These are phyloP conservation scores for Lachnellula suecica DNA, from an alignment of 2,329 filamentous ascomycete species.

Conservation along the genomic window DNA sequence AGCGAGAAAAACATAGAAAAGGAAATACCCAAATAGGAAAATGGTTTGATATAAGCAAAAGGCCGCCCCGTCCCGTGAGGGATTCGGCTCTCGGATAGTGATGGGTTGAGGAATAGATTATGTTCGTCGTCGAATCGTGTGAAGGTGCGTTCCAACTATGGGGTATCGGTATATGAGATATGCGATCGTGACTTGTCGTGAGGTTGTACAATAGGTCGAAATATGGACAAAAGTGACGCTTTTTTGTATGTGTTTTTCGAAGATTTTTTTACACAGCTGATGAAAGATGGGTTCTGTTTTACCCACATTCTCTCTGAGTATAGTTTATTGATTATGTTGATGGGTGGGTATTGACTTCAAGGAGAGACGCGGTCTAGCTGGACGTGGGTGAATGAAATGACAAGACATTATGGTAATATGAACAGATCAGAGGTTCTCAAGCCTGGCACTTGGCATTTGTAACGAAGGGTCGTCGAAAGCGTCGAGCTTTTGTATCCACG, in stretches of 20 bases:
- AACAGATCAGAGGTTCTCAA: conserved; percentile 50
- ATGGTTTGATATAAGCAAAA: conserved; percentile 10
- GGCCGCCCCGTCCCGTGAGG: conserved; percentile 20
- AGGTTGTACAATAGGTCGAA: neutral
- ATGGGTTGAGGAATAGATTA: conserved; percentile 8
- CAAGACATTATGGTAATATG: conserved; percentile 1
- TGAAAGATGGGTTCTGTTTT: conserved; percentile 25
- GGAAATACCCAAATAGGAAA: conserved; percentile 6
- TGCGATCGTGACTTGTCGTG: conserved; percentile 24
- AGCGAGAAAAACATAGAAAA: conserved; percentile 3
- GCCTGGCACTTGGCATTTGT: conserved; percentile 58
- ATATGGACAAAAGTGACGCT: neutral
- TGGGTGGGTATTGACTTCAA: conserved; percentile 25
- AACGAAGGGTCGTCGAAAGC: conserved; percentile 53
- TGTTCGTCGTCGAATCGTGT: conserved; percentile 15
- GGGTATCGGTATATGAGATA: conserved; percentile 13
- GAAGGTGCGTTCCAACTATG: conserved; percentile 7
- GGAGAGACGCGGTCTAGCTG: conserved; percentile 6
- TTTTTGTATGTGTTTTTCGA: neutral
- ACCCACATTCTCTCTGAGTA: conserved; percentile 25
- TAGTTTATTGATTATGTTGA: conserved; percentile 24
- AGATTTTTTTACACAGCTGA: neutral
- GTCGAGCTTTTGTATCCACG: conserved; percentile 56
- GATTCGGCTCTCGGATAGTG: conserved; percentile 15
- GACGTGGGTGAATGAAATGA: neutral